Evolutionary conservation across 495 filamentous ascomycete species (phyloP).

Genomic region (Penicillium tannophilum): DNA sequence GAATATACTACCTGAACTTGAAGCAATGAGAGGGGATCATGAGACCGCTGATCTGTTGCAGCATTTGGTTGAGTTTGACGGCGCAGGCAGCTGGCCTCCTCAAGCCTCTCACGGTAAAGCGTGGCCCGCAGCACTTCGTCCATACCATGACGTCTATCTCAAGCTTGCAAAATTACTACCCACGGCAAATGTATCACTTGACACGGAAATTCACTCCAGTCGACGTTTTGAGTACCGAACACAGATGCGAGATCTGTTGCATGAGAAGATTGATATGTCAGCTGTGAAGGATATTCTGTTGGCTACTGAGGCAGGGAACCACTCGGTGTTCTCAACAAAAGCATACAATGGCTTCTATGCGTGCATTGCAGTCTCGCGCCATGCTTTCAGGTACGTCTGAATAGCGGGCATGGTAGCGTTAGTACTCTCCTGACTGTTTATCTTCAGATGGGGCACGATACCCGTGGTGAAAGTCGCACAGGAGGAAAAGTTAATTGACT

Average conservation of each 20-base stretch:
- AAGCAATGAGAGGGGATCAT: no score
- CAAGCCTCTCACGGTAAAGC: conserved; percentile 23
- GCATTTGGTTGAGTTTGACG: conserved; percentile 30
- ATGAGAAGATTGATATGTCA: neutral
- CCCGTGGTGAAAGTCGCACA: conserved; percentile 45
- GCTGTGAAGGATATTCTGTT: neutral
- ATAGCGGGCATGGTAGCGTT: neutral
- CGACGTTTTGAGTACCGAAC: conserved; percentile 4
- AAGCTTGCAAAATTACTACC: conserved; percentile 34
- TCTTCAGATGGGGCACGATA: conserved; percentile 43
- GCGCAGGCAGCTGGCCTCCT: conserved; percentile 41
- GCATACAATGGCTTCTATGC: conserved; percentile 41
- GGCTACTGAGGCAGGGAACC: conserved; percentile 11
- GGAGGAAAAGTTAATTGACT: conserved; percentile 35
- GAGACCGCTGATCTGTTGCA: neutral
- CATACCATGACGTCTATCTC: conserved; percentile 38
- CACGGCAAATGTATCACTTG: conserved; percentile 18
- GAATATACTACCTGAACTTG: no score
- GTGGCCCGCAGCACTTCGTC: conserved; percentile 26
- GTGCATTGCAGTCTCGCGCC: conserved; percentile 37
- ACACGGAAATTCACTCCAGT: conserved; percentile 15
- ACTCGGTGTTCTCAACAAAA: conserved; percentile 25
- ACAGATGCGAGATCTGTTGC: neutral
- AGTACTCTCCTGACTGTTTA: neutral
- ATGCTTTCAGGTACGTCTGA: conserved; percentile 34